These are phyloP conservation scores for Saccharum spontaneum DNA, from an alignment of 176 grass and related monocot genomes.

Conservation along the genomic window DNA sequence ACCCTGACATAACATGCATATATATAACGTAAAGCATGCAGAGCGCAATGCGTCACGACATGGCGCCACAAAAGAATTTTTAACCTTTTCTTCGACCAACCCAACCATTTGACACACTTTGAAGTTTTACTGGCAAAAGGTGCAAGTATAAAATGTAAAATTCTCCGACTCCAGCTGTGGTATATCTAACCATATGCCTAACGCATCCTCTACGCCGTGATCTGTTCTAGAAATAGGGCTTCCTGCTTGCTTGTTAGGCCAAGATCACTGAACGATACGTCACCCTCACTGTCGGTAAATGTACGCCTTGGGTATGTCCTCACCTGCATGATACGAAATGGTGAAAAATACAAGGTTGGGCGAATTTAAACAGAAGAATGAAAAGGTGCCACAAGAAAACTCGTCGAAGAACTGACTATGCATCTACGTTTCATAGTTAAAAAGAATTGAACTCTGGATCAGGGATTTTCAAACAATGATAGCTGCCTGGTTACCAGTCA, in stretches of 20 bases:
- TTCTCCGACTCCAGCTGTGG: not conserved
- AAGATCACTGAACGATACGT: conserved; percentile 64
- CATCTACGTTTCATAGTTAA: not conserved
- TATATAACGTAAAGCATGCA: not conserved
- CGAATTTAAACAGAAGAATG: not conserved
- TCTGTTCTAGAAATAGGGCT: conserved; percentile 79
- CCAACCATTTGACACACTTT: not conserved
- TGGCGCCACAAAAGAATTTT: conserved; percentile 24
- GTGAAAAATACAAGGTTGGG: not conserved
- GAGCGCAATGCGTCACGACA: not conserved
- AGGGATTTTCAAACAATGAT: not conserved
- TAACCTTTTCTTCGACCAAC: conserved; percentile 5
- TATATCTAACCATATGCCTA: conserved; percentile 1
- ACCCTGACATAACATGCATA: not conserved
- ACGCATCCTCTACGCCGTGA: conserved; percentile 34
- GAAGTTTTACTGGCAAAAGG: not conserved
- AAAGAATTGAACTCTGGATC: not conserved
- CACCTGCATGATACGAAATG: conserved; percentile 50
- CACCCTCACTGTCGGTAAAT: conserved; percentile 62
- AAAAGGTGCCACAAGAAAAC: not conserved
- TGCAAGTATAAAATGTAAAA: conserved; percentile 25
- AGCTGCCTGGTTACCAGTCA: not conserved
- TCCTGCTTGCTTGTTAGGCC: conserved; percentile 89
- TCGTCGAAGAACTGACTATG: not conserved
- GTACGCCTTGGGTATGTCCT: conserved; percentile 78